Conservation (phyloP, 768 basidiomycete species). For the Macrolepiota fuliginosa region DNA sequence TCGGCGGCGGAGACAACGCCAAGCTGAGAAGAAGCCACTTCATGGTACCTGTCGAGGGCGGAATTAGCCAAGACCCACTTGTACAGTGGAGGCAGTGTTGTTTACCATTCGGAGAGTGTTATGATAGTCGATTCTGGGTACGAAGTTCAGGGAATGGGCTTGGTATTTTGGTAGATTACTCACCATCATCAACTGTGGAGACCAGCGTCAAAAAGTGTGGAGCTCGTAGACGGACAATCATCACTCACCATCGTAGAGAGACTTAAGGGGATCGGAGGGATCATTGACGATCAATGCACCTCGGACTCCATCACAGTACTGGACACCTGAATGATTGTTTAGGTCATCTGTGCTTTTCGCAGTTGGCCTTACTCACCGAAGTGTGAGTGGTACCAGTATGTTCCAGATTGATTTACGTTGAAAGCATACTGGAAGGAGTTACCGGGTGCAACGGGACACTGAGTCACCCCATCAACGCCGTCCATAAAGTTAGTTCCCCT, state of each 20-base stretch:
- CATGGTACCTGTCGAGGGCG: slow-evolving; percentile 31
- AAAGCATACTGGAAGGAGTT: slow-evolving; percentile 44
- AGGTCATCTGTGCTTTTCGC: neutral
- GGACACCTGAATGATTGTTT: slow-evolving; percentile 24
- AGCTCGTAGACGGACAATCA: neutral
- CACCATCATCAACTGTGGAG: neutral
- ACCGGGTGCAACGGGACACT: slow-evolving; percentile 44
- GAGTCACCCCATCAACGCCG: slow-evolving; percentile 39
- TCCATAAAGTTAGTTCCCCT: slow-evolving; percentile 41
- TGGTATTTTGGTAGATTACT: neutral
- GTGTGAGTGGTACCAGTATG: slow-evolving; percentile 37
- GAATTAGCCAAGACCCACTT: neutral
- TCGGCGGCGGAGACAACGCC: slow-evolving; percentile 23
- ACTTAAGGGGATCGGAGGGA: slow-evolving; percentile 28
- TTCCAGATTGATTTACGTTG: slow-evolving; percentile 25
- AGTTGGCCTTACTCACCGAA: slow-evolving; percentile 18
- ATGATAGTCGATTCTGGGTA: slow-evolving; percentile 35
- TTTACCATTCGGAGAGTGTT: slow-evolving; percentile 49
- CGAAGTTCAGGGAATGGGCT: neutral
- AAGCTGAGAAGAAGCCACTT: slow-evolving; percentile 19
- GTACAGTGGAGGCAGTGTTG: neutral
- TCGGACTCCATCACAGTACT: slow-evolving; percentile 49
- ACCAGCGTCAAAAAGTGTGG: neutral
- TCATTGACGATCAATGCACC: slow-evolving; percentile 38
- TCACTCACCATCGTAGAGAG: slow-evolving; percentile 29